Evolutionary conservation across 2,329 filamentous ascomycete species (phyloP).

Genomic region (Botryosphaeria agaves): DNA sequence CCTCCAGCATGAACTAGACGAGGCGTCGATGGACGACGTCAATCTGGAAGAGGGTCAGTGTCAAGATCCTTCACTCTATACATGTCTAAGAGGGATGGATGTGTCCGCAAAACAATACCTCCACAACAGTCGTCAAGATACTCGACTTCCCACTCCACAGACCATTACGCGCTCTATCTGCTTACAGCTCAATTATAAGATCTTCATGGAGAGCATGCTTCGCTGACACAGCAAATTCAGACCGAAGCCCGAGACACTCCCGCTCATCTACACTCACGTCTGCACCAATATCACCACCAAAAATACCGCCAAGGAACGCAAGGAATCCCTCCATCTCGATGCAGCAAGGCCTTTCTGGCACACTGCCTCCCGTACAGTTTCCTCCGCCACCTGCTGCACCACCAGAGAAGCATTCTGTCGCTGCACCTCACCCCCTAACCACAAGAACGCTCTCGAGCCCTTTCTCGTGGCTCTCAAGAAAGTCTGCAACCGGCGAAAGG

Average conservation of each 20-base stretch:
- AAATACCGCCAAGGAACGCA: constrained; percentile 38
- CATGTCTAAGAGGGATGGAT: constrained; percentile 8
- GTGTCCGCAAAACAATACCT: constrained; percentile 9
- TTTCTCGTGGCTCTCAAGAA: constrained; percentile 72
- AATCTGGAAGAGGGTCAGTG: constrained; percentile 44
- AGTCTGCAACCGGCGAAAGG: constrained; percentile 33
- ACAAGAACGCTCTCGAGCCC: constrained; percentile 65
- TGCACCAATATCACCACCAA: constrained; percentile 20
- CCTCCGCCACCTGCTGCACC: constrained; percentile 19
- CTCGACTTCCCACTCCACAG: constrained; percentile 3
- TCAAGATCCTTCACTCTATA: constrained; percentile 5
- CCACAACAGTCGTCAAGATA: constrained; percentile 3
- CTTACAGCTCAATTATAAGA: too few relatives aligned
- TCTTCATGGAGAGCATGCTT: background rate
- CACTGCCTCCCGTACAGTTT: constrained; percentile 45
- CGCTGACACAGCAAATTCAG: background rate
- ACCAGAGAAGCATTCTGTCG: constrained; percentile 13
- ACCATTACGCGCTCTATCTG: constrained; percentile 1
- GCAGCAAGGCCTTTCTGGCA: constrained; percentile 53
- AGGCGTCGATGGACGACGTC: constrained; percentile 44
- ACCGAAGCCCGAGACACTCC: constrained; percentile 13
- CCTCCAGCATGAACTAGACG: constrained; percentile 36
- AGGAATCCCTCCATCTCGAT: constrained; percentile 8
- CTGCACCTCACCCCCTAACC: constrained; percentile 23
- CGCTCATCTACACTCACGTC: constrained; percentile 16